These are phyloP conservation scores for Lupinus albus DNA, from an alignment of 306 rosid genomes.

Conservation along the genomic window DNA sequence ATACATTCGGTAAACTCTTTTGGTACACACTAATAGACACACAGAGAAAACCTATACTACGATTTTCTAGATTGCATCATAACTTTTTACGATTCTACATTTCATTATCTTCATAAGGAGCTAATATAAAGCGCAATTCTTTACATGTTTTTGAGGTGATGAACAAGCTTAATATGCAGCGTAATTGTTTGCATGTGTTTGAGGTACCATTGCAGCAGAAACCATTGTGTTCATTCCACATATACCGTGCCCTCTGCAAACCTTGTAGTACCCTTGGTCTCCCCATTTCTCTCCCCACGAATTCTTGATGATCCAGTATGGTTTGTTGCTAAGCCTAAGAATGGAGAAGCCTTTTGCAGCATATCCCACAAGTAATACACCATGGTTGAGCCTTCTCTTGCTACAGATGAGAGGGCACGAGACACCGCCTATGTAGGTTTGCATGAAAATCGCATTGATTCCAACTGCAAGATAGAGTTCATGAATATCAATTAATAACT, in stretches of 20 bases:
- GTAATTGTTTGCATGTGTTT: constrained; percentile 13
- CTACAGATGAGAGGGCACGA: constrained; percentile 85
- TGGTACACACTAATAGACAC: constrained; percentile 24
- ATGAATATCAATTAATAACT: not conserved
- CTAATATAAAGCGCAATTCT: constrained; percentile 41
- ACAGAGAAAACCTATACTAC: not conserved
- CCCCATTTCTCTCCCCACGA: constrained; percentile 91
- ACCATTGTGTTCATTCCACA: constrained; percentile 89
- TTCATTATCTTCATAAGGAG: constrained; percentile 16
- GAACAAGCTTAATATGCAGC: constrained; percentile 51
- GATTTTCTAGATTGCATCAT: not conserved
- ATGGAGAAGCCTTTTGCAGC: constrained; percentile 72
- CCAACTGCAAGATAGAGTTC: constrained; percentile 55
- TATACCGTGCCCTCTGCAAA: constrained; percentile 75
- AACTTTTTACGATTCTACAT: constrained; percentile 10
- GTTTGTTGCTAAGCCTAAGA: constrained; percentile 60
- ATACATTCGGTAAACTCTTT: constrained; percentile 1
- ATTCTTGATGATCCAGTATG: constrained; percentile 86
- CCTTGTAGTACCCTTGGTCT: constrained; percentile 62
- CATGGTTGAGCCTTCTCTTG: constrained; percentile 69
- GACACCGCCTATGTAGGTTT: constrained; percentile 87
- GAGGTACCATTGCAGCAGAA: constrained; percentile 66
- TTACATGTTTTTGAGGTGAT: constrained; percentile 37
- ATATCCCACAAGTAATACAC: constrained; percentile 80
- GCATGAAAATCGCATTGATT: constrained; percentile 81